phyloP scores from a whole-genome alignment of 2,329 filamentous ascomycete genomes.

The Hirsutella thompsonii region DNA sequence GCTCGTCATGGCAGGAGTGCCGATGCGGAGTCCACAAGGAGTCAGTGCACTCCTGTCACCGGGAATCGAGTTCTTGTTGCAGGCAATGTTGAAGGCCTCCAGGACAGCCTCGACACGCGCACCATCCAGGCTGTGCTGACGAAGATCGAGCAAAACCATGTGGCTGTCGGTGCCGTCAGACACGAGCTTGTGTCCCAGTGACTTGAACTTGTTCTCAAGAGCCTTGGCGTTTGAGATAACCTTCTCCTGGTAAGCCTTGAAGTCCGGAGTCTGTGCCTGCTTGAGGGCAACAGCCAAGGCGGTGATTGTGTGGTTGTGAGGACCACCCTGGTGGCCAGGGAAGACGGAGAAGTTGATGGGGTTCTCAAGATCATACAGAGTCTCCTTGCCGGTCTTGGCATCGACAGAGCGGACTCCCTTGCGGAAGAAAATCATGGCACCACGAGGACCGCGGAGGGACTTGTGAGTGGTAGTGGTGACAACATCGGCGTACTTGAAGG shows the following conservation, averaged over 20 bases:
- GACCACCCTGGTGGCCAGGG: constrained; percentile 95
- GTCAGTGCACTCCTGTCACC: constrained; percentile 96
- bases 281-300: constrained; percentile 89
- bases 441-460: constrained; percentile 90
- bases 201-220: constrained; percentile 72
- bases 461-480: constrained; percentile 99
- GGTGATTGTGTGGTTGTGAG: constrained; percentile 99
- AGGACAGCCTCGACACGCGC: constrained; percentile 92
- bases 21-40: constrained; percentile 88
- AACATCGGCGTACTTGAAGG: constrained; percentile 85
- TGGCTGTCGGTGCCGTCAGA: constrained; percentile 95
- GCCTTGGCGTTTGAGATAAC: constrained; percentile 91
- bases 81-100: constrained; percentile 96
- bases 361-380: constrained; percentile 82
- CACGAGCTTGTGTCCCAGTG: constrained; percentile 85
- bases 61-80: constrained; percentile 98
- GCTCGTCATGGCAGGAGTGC: constrained; percentile 93
- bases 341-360: constrained; percentile 99
- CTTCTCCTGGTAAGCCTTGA: constrained; percentile 86
- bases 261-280: constrained; percentile 82
- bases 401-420: constrained; percentile 88
- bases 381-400: constrained; percentile 81
- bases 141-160: constrained; percentile 91
- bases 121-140: constrained; percentile 75
- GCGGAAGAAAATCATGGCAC: constrained; percentile 99